phyloP scores from a whole-genome alignment of 2,329 filamentous ascomycete genomes.

The Botryotinia narcissicola region DNA sequence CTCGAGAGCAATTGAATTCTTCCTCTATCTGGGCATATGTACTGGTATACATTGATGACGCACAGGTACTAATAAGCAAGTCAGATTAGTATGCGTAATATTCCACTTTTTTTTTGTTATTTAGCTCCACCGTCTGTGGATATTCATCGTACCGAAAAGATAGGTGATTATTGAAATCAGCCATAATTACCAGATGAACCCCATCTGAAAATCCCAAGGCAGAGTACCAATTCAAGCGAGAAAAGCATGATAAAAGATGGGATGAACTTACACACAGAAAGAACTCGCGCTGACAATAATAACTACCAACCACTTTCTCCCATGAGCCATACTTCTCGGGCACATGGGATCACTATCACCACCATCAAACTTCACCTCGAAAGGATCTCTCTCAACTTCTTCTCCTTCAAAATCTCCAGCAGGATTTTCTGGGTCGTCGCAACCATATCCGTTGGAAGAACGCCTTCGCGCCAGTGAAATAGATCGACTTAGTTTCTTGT shows the following conservation, averaged over 20 bases:
- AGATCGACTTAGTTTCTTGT: slow-evolving; percentile 16
- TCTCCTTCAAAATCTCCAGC: slow-evolving; percentile 28
- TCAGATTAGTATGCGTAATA: not conserved
- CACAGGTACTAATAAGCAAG: slow-evolving; percentile 60
- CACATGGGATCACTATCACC: slow-evolving; percentile 69
- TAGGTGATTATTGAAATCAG: slow-evolving; percentile 1
- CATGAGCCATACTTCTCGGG: slow-evolving; percentile 64
- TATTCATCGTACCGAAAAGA: not conserved
- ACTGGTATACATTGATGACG: slow-evolving; percentile 84
- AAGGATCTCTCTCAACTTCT: slow-evolving; percentile 45
- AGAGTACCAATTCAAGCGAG: too few relatives aligned
- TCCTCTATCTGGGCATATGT: slow-evolving; percentile 74
- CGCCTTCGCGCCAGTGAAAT: slow-evolving; percentile 28
- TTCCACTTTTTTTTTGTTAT: not conserved
- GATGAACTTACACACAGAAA: slow-evolving; percentile 72
- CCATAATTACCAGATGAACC: not conserved
- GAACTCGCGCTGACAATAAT: slow-evolving; percentile 70
- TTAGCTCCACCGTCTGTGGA: not conserved
- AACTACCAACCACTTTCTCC: slow-evolving; percentile 78
- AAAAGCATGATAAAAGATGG: slow-evolving; percentile 16
- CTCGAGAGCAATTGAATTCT: slow-evolving; percentile 69
- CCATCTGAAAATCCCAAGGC: not conserved
- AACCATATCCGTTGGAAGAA: slow-evolving; percentile 39
- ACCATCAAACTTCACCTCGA: slow-evolving; percentile 72
- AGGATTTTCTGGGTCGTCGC: slow-evolving; percentile 28